Base-by-base conservation (phyloP, 75 land plant species). In the Isoetes taiwanensis region DNA sequence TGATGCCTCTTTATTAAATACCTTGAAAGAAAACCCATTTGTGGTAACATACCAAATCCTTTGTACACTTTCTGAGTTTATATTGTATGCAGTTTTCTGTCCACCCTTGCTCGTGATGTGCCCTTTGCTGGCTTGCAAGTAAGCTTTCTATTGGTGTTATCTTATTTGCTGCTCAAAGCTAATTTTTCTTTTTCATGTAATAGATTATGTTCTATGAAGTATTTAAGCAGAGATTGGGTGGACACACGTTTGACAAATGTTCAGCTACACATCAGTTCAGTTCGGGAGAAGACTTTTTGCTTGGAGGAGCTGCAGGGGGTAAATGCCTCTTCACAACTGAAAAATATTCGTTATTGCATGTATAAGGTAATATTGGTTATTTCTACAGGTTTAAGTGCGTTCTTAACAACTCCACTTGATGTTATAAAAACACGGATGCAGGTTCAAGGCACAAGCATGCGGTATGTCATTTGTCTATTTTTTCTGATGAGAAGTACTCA, bases 121-220 rank as follows among this genome's bases (percentile, higher is more conserved):
- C 97, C 97, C 16, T 90, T 90, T 80, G 93, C 97, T 54, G 97
- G 97, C 38, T 71, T 90, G 11, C 86, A 89, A 93, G 97, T 90
- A 72, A 34, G 48, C 46, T 41, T 35, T 32, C 2, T 19, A 23
- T 27, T 54, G 2, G 33, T 24, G 2, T 3, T 38, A 20, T 43
- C 19, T 23, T 32, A n/a, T n/a, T n/a, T n/a, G n/a, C n/a, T n/a
- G n/a, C n/a, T n/a, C n/a, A n/a, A n/a, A n/a, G n/a, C n/a, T n/a
- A n/a, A n/a, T n/a, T n/a, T n/a, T n/a, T n/a, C n/a, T 55, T 25
- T 65, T 17, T 32, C 11, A 10, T 40, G 12, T 5, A 60, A 31
- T 62, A 90, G 97, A 86, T 90, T 30, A 76, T 77, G 37, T 69
- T 86, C 34, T 90, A 90, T 80, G 97, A 90, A 71, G 87, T 77